Evolutionary conservation across 192 early-diverging fungal species (phyloP).

Genomic region (Coemansia sp.): DNA sequence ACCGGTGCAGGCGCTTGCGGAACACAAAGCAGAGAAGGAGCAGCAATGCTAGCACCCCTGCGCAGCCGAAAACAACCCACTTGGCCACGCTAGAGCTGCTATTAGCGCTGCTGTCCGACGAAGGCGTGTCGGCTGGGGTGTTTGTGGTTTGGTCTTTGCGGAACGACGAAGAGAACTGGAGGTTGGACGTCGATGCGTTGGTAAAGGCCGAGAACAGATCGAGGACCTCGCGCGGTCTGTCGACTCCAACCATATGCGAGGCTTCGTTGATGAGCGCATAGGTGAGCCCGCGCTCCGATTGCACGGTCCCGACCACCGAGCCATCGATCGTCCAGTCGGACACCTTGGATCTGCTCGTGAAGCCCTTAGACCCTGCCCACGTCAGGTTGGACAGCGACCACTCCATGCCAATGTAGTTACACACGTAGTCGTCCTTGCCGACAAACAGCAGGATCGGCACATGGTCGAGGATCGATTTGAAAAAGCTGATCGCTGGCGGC

Average conservation of each 20-base stretch:
- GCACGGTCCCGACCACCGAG: conserved; percentile 46
- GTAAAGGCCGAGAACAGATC: conserved; percentile 62
- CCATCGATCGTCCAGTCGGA: conserved; percentile 57
- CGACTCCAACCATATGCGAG: conserved; percentile 74
- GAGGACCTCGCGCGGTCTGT: conserved; percentile 60
- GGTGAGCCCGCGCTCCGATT: conserved; percentile 61
- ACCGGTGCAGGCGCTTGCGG: conserved; percentile 26
- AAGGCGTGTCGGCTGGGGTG: neutral
- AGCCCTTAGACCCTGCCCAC: conserved; percentile 62
- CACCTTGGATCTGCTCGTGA: conserved; percentile 18
- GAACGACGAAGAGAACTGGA: conserved; percentile 44
- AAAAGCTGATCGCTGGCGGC: conserved; percentile 46
- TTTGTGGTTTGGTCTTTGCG: neutral
- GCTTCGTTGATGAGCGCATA: conserved; percentile 61
- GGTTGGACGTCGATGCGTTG: conserved; percentile 34
- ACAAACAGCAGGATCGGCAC: conserved; percentile 61
- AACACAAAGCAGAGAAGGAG: conserved; percentile 18
- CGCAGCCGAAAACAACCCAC: conserved; percentile 27
- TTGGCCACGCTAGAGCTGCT: neutral
- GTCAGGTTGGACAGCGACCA: conserved; percentile 60
- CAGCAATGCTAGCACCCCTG: conserved; percentile 8
- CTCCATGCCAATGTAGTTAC: conserved; percentile 68
- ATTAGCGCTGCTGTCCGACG: neutral
- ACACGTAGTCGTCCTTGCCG: conserved; percentile 71
- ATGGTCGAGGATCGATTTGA: conserved; percentile 53